Evolutionary conservation across 139 green algal genomes (phyloP), one percentile per base, ranked within the genome.

Genomic region (Tetraselmis chui): DNA sequence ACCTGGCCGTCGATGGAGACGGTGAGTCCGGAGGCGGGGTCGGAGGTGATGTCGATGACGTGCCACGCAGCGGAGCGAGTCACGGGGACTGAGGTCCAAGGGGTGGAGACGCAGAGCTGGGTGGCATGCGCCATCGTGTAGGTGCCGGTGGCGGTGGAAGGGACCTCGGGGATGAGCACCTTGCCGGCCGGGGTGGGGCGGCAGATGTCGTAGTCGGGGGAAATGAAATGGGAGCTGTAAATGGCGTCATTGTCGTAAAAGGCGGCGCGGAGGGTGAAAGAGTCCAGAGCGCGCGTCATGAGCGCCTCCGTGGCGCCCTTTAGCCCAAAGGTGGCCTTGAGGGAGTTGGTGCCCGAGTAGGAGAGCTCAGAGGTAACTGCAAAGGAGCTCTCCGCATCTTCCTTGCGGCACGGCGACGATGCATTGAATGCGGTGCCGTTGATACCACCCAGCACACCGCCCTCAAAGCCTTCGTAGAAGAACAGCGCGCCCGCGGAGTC

Each of bases 181-280:
- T 80, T 59, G 77, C 77, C 30, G 28, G 26, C 26, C 25, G 74
- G 74, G n/a, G 26, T 77, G 74, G 45, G 45, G 11, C 45, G 45
- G 45, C 45, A 67, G 81, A 81, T 75, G 76, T 84, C 81, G 81
- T 77, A 84, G 81, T 84, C 83, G n/a, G 81, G 81, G 29, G 30
- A 77, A 11, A 84, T 75, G 74, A 77, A 84, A 29, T 84, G 76
- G n/a, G 75, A 67, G 67, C 29, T 59, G 25, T 5, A 29, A 23
- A n/a, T 28, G 29, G 81, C 81, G 74, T 81, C 81, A 18, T 77
- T 81, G 76, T 81, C 81, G 81, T 84, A 84, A 23, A 81, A 74
- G 29, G 24, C 45, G 31, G 29, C 81, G 32, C 45, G 32, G 22
- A 81, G 74, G 5, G 30, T 28, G 81, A 76, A 84, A 5, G 81